A percentile compares a stretch with the other conserved stretches of the same genome.
Conservation (phyloP, 2,329 filamentous ascomycete species). For the Diaporthe sp. region DNA sequence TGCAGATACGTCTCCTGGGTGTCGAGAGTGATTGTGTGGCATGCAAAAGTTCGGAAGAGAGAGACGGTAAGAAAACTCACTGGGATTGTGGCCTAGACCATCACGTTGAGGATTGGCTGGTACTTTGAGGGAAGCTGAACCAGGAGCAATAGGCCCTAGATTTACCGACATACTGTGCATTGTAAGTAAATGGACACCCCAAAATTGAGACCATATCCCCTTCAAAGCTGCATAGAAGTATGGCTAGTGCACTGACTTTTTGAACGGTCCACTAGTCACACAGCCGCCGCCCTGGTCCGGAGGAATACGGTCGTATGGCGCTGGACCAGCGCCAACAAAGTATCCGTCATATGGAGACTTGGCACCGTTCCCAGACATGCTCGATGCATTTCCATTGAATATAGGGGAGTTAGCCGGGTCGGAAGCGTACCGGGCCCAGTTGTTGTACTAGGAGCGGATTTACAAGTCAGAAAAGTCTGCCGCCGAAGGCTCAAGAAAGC, state of each 20-base stretch:
- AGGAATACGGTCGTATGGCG: neutral
- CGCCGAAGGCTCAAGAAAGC: neutral
- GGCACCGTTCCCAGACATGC: conserved; percentile 18
- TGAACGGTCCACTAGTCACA: conserved; percentile 21
- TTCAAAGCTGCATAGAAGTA: neutral
- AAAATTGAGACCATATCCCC: neutral
- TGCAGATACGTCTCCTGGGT: neutral
- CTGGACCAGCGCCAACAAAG: neutral
- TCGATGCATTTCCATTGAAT: conserved; percentile 27
- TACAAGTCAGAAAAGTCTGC: neutral
- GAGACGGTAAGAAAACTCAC: neutral
- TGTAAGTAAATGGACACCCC: neutral
- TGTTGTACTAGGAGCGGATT: neutral
- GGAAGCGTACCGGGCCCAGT: conserved; percentile 21
- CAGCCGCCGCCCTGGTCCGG: conserved; percentile 27
- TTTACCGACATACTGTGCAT: conserved; percentile 11
- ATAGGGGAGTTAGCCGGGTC: conserved; percentile 12
- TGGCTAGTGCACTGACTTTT: neutral
- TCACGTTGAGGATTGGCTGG: conserved; percentile 6
- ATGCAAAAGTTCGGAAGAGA: neutral
- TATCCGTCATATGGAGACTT: neutral
- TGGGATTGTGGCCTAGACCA: conserved; percentile 10
- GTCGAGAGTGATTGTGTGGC: too few species aligned
- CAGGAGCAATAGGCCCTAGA: conserved; percentile 2
- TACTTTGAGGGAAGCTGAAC: neutral